Evolutionary conservation across 2,329 filamentous ascomycete genomes (phyloP).

Genomic region (Daldinia sp.): DNA sequence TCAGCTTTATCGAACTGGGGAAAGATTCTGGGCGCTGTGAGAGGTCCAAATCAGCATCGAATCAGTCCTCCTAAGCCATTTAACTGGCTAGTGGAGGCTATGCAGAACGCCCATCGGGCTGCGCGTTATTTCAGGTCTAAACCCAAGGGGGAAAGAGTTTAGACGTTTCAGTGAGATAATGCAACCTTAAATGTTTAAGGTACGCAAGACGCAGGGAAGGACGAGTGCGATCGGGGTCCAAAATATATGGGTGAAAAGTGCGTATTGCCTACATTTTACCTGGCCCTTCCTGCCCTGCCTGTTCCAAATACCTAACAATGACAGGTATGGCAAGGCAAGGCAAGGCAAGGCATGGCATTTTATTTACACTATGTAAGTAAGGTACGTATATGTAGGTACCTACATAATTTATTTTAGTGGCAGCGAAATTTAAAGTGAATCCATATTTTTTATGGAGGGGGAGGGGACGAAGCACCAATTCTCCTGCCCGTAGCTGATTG

Average conservation of each 20-base stretch:
- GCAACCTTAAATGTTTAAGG: conserved; percentile 37
- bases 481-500: conserved; percentile 44
- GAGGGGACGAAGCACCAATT: conserved; percentile 20
- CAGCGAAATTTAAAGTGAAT: conserved; percentile 27
- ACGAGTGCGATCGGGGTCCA: conserved; percentile 30
- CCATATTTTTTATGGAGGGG: conserved; percentile 33
- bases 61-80: conserved; percentile 40
- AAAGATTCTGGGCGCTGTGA: conserved; percentile 46
- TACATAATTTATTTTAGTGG: conserved; percentile 30
- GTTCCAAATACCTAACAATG: background rate
- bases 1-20: conserved; percentile 41
- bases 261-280: conserved; percentile 8
- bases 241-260: conserved; percentile 30
- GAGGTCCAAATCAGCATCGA: conserved; percentile 44
- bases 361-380: conserved; percentile 2
- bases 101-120: conserved; percentile 22
- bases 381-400: background rate
- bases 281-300: background rate
- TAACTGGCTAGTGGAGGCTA: conserved; percentile 41
- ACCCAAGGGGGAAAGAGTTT: conserved; percentile 34
- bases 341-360: conserved; percentile 9
- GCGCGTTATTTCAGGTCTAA: conserved; percentile 29
- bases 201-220: conserved; percentile 7
- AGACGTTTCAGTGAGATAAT: conserved; percentile 44
- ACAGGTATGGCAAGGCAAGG: too few species aligned